Evolutionary conservation across 192 early-diverging fungal species (phyloP).

Genomic region (Dimargaris cristalligena): DNA sequence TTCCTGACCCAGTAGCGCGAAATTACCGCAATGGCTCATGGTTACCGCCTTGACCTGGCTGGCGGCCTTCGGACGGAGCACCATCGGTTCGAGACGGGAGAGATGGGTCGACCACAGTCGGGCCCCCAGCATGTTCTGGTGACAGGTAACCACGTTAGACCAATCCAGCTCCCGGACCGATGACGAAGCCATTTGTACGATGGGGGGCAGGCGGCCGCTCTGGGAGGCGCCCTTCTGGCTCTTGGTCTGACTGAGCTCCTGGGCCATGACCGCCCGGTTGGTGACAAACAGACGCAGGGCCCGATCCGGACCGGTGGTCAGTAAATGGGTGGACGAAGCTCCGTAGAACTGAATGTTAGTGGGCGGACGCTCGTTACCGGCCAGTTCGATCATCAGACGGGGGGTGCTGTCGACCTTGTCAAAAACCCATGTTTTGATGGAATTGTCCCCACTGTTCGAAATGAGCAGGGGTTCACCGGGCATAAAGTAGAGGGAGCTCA

Average conservation of each 20-base stretch:
- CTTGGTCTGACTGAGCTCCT: constrained; percentile 68
- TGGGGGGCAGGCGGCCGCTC: constrained; percentile 38
- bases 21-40: constrained; percentile 84
- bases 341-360: constrained; percentile 63
- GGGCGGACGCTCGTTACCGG: constrained; percentile 78
- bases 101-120: constrained; percentile 72
- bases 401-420: constrained; percentile 66
- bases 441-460: constrained; percentile 77
- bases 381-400: constrained; percentile 62
- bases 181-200: constrained; percentile 55
- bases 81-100: constrained; percentile 54
- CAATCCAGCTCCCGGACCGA: constrained; percentile 56
- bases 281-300: constrained; percentile 67
- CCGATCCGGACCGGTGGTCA: constrained; percentile 72
- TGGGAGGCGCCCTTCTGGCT: constrained; percentile 32
- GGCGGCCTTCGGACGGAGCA: constrained; percentile 42
- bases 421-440: constrained; percentile 95
- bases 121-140: constrained; percentile 51
- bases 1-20: constrained; percentile 69
- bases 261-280: constrained; percentile 65
- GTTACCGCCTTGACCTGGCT: constrained; percentile 38
- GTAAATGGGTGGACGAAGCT: constrained; percentile 46
- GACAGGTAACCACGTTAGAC: constrained; percentile 84
- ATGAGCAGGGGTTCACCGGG: constrained; percentile 71
- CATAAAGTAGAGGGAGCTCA: constrained; percentile 67